Evolutionary conservation across 2,329 filamentous ascomycete species (phyloP).

Genomic region (Hansfordia pulvinata): DNA sequence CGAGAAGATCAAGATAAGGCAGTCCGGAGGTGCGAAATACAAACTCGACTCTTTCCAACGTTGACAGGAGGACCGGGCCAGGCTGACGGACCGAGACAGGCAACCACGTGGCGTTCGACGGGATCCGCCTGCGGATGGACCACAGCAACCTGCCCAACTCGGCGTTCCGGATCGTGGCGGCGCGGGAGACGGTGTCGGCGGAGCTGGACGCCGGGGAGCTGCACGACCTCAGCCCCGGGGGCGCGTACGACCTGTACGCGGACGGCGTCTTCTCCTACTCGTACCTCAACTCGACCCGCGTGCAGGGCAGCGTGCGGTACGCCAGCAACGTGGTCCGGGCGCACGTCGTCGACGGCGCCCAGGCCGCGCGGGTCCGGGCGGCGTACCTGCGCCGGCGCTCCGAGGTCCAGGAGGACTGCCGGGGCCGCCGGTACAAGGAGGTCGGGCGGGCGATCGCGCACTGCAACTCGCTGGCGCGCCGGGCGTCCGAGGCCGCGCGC

Average conservation of each 20-base stretch:
- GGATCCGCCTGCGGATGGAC: conserved; percentile 34
- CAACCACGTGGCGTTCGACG: conserved; percentile 32
- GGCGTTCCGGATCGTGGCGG: conserved; percentile 34
- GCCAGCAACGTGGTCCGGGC: conserved; percentile 44
- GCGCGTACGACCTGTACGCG: conserved; percentile 40
- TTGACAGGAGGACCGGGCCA: too few relatives aligned
- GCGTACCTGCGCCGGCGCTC: conserved; percentile 37
- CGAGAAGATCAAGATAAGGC: conserved; percentile 39
- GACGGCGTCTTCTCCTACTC: conserved; percentile 43
- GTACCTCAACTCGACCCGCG: conserved; percentile 31
- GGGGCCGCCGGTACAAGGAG: conserved; percentile 26
- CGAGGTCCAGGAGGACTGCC: conserved; percentile 38
- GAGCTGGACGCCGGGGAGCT: conserved; percentile 41
- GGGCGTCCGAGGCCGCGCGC: conserved; percentile 35
- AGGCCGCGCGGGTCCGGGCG: conserved; percentile 34
- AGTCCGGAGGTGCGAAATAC: too few relatives aligned
- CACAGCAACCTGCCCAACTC: conserved; percentile 28
- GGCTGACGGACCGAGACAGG: conserved; percentile 14
- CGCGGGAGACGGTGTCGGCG: conserved; percentile 34
- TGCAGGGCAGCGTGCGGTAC: conserved; percentile 42
- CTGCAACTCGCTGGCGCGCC: conserved; percentile 36
- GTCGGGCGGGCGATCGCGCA: conserved; percentile 37
- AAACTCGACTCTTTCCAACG: too few relatives aligned
- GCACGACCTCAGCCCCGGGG: conserved; percentile 36
- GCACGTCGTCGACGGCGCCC: conserved; percentile 40